Evolutionary conservation across 192 early-diverging fungal genomes (phyloP), one percentile per base, ranked within the genome.

Genomic region (Gaertneriomyces sp.): DNA sequence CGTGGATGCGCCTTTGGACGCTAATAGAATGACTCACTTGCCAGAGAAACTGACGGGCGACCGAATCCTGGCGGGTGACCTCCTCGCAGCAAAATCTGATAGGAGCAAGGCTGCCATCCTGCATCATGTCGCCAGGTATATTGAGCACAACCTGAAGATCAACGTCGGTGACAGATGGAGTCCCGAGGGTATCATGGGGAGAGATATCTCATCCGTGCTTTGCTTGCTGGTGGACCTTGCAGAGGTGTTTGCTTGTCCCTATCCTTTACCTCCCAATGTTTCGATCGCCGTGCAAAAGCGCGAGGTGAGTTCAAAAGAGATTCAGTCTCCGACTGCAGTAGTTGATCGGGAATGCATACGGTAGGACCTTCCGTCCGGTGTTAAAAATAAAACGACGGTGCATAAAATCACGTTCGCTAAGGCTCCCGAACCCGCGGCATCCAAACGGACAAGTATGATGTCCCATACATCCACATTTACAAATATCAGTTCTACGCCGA

Each of bases 211-310:
- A n/a, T 76, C 75, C 4, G 45, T 71, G 7, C 45, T 76, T 2
- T 60, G 55, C 11, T 40, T 76, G 4, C 61, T 76, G 1, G 75
- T 76, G 7, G 75, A 76, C 50, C 52, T 76, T 10, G 75, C 75
- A 4, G 40, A 52, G 10, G 54, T 54, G 19, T 52, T 76, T 8
- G 60, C 68, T 12, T 76, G 75, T 46, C 75, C 70, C 5, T 76
- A 60, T 38, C 49, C 61, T 20, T 45, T 76, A 9, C 75, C 75
- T 6, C 17, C 68, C 4, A 60, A 65, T 42, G 59, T 76, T 3
- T 70, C 66, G 20, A 38, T 76, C 4, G 66, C 66, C 10, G 47
- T 73, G 41, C 53, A 53, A 19, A 69, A 64, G 47, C 58, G 46
- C 9, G 60, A 73, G 60, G 74, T 72, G 14, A 33, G 45, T 10